Base-by-base conservation (phyloP, 2,329 filamentous ascomycete species). In the Diaporthe caulivora region DNA sequence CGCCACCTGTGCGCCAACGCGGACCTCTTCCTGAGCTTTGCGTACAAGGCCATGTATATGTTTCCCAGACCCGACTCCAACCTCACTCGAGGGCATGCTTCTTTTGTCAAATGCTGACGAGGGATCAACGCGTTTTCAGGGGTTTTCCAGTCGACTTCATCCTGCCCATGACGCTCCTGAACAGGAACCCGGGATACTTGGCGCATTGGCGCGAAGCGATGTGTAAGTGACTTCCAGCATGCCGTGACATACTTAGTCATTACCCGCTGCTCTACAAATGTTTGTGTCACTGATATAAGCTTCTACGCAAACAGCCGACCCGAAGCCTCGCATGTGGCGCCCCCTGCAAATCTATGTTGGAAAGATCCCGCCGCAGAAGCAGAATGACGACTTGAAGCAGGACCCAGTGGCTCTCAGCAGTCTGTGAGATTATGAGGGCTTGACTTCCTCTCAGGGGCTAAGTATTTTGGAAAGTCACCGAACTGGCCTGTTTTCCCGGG, bases 31-130 rank as follows among this genome's bases (percentile, higher is more conserved):
- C 62, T 65, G 6, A 65, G 44, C n/a, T 65, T 65, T 51, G 62
- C 62, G 15, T 65, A 65, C 44, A 51, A 65, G 44, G 62, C 62
- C 31, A 65, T 65, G 62, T 65, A 37, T 9, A n/a, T 53, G 29
- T 1, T 8, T 9, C 31, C 15, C n/a, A n/a, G 11, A 13, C 29
- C 18, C 10, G 17, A 10, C 17, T 37, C 37, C 24, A 21, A 24
- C 8, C 18, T 24, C 21, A 24, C 2, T 21, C 5, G 9, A n/a
- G n/a, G n/a, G 26, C 9, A 11, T 3, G n/a, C 29, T 24, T 34
- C 18, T 18, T 11, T 26, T 0, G 40, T 49, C 26, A 17, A 17
- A 34, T 51, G 13, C 60, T 65, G 26, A 65, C 34, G 1, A 9
- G 13, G 2, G 24, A 1, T n/a, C n/a, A n/a, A n/a, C n/a, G 17